Evolutionary conservation across 164 flowering plant species (phyloP).

Genomic region (Kingdonia uniflora): DNA sequence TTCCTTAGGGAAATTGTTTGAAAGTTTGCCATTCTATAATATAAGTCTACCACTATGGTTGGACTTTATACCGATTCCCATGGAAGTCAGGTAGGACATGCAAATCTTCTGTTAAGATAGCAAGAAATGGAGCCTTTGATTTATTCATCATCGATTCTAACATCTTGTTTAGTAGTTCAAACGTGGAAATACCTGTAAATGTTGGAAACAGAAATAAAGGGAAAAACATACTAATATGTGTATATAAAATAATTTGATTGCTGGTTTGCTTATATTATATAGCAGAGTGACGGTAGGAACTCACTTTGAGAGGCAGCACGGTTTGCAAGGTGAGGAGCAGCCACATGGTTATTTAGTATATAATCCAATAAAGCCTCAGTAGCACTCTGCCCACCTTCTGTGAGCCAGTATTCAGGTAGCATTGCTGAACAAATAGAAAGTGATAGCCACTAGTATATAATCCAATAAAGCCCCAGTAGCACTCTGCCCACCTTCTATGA

Average conservation of each 20-base stretch:
- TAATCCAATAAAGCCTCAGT: no score
- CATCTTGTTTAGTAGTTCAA: constrained; percentile 58
- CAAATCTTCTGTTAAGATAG: constrained; percentile 70
- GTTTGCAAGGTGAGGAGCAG: constrained; percentile 79
- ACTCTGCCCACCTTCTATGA: constrained; percentile 98
- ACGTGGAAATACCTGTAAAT: constrained; percentile 54
- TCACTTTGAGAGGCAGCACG: constrained; percentile 82
- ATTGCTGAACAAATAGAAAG: no score
- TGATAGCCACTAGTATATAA: no score
- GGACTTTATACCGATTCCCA: constrained; percentile 67
- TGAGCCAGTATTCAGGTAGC: no score
- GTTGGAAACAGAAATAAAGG: constrained; percentile 1
- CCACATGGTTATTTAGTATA: constrained; percentile 72
- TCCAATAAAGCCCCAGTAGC: constrained; percentile 92
- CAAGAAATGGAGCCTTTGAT: constrained; percentile 53
- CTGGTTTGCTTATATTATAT: neutral
- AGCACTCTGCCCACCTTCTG: no score
- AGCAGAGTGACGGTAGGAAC: constrained; percentile 9
- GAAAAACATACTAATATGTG: neutral
- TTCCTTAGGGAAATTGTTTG: no score
- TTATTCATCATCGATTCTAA: constrained; percentile 50
- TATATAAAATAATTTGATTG: neutral
- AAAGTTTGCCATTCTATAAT: no score
- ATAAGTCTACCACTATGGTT: neutral
- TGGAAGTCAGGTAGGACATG: constrained; percentile 95